These are phyloP conservation scores for Cyberlindnera bimundalis DNA, from an alignment of 805 yeast species.

Conservation along the genomic window DNA sequence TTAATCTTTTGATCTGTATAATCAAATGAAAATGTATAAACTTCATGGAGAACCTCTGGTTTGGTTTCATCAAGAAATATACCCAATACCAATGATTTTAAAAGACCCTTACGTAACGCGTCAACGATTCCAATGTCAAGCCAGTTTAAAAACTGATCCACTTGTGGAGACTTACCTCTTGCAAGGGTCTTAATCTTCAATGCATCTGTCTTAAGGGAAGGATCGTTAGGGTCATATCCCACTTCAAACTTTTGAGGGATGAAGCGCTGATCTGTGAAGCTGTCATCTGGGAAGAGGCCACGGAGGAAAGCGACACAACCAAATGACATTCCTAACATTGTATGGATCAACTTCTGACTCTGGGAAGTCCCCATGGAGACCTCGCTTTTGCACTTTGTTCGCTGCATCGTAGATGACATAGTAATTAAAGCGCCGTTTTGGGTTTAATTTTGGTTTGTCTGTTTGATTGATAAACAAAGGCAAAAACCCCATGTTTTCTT, in stretches of 20 bases:
- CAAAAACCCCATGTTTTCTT: too few species aligned
- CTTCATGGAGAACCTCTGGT: conserved; percentile 45
- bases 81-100: conserved; percentile 44
- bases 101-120: conserved; percentile 39
- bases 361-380: too few species aligned
- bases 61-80: conserved; percentile 40
- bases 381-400: too few species aligned
- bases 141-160: conserved; percentile 51
- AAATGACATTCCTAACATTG: conserved; percentile 48
- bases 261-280: conserved; percentile 47
- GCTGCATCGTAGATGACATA: too few species aligned
- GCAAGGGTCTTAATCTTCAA: conserved; percentile 47
- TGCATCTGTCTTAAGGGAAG: conserved; percentile 32
- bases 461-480: too few species aligned
- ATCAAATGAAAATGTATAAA: conserved; percentile 46
- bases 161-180: conserved; percentile 43
- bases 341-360: conserved; percentile 45
- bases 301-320: conserved; percentile 57
- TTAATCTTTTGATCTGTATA: conserved; percentile 34
- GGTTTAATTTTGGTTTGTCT: too few species aligned
- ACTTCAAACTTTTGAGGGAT: conserved; percentile 34
- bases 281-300: conserved; percentile 54
- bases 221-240: conserved; percentile 22
- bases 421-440: too few species aligned
- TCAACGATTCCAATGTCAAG: conserved; percentile 47